Conservation (phyloP, 441 rosid species). For the Gossypium laxum region DNA sequence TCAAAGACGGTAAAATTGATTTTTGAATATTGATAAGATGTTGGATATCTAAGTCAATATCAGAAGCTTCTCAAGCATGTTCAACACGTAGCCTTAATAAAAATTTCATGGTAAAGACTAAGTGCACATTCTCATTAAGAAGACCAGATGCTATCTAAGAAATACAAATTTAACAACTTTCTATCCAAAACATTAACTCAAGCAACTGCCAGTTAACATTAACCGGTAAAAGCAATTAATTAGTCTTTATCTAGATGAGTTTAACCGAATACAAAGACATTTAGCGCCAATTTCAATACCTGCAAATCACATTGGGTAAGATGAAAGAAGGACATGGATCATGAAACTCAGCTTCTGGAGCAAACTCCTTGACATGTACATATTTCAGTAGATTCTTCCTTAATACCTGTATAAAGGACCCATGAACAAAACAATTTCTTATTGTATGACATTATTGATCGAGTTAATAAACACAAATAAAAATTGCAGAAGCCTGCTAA, state of each 20-base stretch:
- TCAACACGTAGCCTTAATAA: not conserved
- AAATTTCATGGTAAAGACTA: not conserved
- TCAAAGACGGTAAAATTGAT: not conserved
- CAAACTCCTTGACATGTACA: slow-evolving; percentile 62
- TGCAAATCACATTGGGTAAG: slow-evolving; percentile 83
- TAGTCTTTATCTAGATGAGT: not conserved
- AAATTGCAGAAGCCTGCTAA: not conserved
- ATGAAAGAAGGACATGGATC: slow-evolving; percentile 64
- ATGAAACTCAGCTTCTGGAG: slow-evolving; percentile 77
- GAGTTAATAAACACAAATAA: not conserved
- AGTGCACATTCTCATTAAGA: not conserved
- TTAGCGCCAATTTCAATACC: slow-evolving; percentile 31
- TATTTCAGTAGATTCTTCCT: slow-evolving; percentile 75
- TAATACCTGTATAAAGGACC: slow-evolving; percentile 46
- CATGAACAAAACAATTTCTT: not conserved
- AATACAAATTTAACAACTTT: not conserved
- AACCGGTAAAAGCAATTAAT: not conserved
- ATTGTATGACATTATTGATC: not conserved
- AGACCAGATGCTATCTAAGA: not conserved
- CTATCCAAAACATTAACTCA: not conserved
- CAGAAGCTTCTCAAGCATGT: not conserved
- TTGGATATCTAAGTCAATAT: not conserved
- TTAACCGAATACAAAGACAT: not conserved
- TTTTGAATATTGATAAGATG: not conserved
- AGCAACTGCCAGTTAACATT: not conserved